Conservation (phyloP, 352 stramenopile species). For the Phytophthora nicotianae region DNA sequence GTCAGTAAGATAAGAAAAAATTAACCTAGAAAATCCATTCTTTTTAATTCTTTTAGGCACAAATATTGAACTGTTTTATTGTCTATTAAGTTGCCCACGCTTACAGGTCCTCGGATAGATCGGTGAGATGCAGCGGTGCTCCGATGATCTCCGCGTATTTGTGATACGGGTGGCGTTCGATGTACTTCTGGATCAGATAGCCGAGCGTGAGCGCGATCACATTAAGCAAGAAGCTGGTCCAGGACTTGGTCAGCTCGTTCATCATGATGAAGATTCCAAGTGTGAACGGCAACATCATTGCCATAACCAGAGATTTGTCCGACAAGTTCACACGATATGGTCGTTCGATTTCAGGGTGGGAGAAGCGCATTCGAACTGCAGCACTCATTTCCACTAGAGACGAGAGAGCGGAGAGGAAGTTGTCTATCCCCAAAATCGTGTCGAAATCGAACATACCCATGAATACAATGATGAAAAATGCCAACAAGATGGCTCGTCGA, state of each 20-base stretch:
- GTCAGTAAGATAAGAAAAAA: slow-evolving; percentile 18
- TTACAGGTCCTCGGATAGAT: slow-evolving; percentile 61
- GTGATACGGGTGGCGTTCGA: slow-evolving; percentile 69
- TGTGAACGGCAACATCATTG: slow-evolving; percentile 61
- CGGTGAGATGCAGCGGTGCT: slow-evolving; percentile 35
- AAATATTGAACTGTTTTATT: slow-evolving; percentile 3
- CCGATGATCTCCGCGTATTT: slow-evolving; percentile 57
- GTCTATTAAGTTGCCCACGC: neutral
- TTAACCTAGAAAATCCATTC: slow-evolving; percentile 11
- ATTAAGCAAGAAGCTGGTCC: slow-evolving; percentile 70
- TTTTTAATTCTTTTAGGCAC: neutral
- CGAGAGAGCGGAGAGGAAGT: slow-evolving; percentile 78
- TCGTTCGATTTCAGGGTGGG: slow-evolving; percentile 71
- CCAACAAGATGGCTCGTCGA: slow-evolving; percentile 68
- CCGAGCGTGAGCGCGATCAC: slow-evolving; percentile 47
- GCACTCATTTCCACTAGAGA: slow-evolving; percentile 80
- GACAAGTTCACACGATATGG: slow-evolving; percentile 80
- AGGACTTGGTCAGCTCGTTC: slow-evolving; percentile 85
- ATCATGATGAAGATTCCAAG: slow-evolving; percentile 74
- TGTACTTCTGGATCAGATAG: slow-evolving; percentile 65
- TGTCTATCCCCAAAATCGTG: slow-evolving; percentile 81
- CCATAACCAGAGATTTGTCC: slow-evolving; percentile 53
- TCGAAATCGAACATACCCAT: slow-evolving; percentile 85
- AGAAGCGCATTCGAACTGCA: slow-evolving; percentile 79
- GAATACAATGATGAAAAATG: slow-evolving; percentile 79